These are phyloP conservation scores for Podospora fimiseda DNA, from an alignment of 495 filamentous ascomycete species.

Conservation along the genomic window DNA sequence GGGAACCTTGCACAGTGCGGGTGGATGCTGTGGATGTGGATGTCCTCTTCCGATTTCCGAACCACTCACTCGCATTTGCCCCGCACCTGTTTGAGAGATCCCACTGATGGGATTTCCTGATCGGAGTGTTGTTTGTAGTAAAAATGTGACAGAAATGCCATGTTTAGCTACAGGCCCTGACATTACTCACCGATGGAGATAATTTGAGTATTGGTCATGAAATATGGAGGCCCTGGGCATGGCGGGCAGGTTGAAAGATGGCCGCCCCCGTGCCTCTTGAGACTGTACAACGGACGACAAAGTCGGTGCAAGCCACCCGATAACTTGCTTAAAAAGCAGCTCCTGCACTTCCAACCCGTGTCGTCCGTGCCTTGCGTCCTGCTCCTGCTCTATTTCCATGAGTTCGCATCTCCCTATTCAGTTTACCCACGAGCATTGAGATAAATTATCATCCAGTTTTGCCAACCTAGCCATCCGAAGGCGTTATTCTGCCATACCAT, in stretches of 20 bases:
- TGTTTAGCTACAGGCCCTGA: neutral
- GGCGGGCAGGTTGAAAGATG: conserved; percentile 2
- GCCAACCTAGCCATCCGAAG: neutral
- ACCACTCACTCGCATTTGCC: neutral
- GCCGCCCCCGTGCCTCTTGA: neutral
- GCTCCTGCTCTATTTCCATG: neutral
- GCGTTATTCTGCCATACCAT: neutral
- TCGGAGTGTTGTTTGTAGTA: neutral
- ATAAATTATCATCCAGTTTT: neutral
- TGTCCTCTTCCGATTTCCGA: neutral
- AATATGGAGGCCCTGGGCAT: neutral
- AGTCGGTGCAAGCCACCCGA: neutral
- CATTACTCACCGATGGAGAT: neutral
- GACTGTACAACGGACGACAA: neutral
- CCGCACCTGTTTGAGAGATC: neutral
- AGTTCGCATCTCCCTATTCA: neutral
- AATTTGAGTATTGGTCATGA: neutral
- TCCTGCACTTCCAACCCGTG: neutral
- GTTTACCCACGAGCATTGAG: neutral
- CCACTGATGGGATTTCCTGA: neutral
- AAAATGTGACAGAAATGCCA: neutral
- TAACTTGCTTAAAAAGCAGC: neutral
- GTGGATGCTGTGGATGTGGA: neutral
- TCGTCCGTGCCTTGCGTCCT: neutral
- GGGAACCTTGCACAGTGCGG: neutral